These are phyloP conservation scores for Botrytis squamosa DNA, from an alignment of 2,329 filamentous ascomycete species.

Conservation along the genomic window DNA sequence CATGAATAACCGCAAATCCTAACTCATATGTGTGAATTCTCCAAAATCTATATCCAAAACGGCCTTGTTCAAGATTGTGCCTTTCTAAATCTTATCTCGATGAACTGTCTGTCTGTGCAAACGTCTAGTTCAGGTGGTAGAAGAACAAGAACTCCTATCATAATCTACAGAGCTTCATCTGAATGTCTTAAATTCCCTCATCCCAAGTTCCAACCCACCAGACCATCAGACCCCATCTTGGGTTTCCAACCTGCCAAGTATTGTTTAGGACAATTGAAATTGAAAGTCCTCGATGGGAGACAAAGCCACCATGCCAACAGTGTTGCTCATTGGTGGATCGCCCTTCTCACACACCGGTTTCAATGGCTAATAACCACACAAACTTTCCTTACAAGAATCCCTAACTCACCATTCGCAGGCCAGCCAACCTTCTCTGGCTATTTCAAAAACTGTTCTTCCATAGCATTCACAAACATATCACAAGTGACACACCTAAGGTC, in stretches of 20 bases:
- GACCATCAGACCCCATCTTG: background rate
- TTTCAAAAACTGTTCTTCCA: accelerated
- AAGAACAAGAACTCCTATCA: background rate
- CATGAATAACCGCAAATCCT: too few species aligned
- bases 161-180: background rate
- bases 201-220: background rate
- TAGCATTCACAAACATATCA: background rate
- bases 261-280: background rate
- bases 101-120: background rate
- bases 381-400: background rate
- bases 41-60: too few species aligned
- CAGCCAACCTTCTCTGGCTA: accelerated
- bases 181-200: background rate
- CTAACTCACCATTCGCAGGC: background rate
- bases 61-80: too few species aligned
- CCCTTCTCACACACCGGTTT: too few species aligned
- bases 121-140: too few species aligned
- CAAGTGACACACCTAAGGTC: background rate
- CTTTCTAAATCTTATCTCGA: background rate
- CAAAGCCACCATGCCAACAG: too few species aligned
- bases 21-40: too few species aligned
- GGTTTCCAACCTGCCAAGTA: too few species aligned
- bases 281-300: too few species aligned
- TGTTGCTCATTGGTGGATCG: too few species aligned
- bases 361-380: background rate